Base-by-base conservation (phyloP, 225 moss, liverwort and hornwort genomes). In the Polytrichum formosum region DNA sequence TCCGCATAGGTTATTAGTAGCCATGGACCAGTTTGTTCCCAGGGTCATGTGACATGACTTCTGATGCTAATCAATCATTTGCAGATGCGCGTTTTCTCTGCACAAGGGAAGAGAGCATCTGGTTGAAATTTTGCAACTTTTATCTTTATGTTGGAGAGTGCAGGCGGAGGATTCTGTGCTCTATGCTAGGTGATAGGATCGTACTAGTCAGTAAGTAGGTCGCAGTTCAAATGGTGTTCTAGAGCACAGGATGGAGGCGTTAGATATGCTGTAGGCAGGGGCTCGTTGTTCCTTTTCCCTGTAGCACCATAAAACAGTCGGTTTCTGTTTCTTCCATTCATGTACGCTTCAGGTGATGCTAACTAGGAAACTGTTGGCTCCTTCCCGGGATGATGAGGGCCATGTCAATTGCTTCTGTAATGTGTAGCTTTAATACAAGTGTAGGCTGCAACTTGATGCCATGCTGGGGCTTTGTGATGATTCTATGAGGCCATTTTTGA, bases 31-130 rank as follows among this genome's bases (percentile, higher is more conserved):
- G 33, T 56, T 63, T 26, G 75, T 76, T 62, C 30, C 63, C 67
- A 16, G 61, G 54, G 63, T 64, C 65, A 46, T 46, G 46, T 13
- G 13, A 46, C 23, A 18, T 23, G 25, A 55, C 25, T 55, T 28
- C 20, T 65, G 26, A 53, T 53, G 63, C 65, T 70, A 66, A 70
- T 71, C 65, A 55, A 22, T 66, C 54, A 65, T 71, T 72, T 71
- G 66, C 65, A 66, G 71, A 66, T 64, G 46, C 29, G n/a, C 53
- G n/a, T 56, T 56, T 63, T 55, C 23, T 53, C 37, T 67, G 54
- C 23, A 54, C 18, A 70, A 56, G 35, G 35, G 35, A 28, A 64
- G 35, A 56, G 37, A 70, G 64, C 46, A 46, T 46, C 55, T 64
- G 31, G 54, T 76, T 54, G 75, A 18, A 53, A 69, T 26, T 55